These are phyloP conservation scores for Oryza glumipatula DNA, from an alignment of 176 grass and related monocot genomes.

Conservation along the genomic window DNA sequence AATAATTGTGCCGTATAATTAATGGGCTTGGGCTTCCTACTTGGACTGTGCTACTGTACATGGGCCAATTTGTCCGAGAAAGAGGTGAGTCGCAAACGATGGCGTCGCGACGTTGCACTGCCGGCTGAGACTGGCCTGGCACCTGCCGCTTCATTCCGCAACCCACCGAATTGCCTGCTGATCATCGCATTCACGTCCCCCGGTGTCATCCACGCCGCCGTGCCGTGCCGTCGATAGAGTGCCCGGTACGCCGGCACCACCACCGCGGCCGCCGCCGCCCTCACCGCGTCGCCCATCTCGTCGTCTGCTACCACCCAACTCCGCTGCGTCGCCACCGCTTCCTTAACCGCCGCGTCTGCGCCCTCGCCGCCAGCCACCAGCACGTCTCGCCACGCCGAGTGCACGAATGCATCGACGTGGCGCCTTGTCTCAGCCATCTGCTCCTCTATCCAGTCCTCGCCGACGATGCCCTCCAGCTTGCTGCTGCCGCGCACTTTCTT, in stretches of 20 bases:
- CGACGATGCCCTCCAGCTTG: conserved; percentile 39
- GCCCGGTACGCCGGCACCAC: conserved; percentile 56
- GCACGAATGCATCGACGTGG: conserved; percentile 52
- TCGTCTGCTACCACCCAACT: conserved; percentile 49
- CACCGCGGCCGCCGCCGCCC: conserved; percentile 38
- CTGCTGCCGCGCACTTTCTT: conserved; percentile 53
- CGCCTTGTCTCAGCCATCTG: conserved; percentile 50
- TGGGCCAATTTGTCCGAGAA: too few relatives aligned
- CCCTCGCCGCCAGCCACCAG: background rate
- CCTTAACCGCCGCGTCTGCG: background rate
- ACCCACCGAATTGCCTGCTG: background rate
- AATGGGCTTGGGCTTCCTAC: too few relatives aligned
- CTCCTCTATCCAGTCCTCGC: conserved; percentile 53
- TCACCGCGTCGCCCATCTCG: conserved; percentile 24
- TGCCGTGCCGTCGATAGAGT: conserved; percentile 46
- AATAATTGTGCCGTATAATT: too few relatives aligned
- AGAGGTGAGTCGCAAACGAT: too few relatives aligned
- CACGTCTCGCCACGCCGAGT: conserved; percentile 47
- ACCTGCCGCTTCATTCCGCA: background rate
- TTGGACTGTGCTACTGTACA: too few relatives aligned
- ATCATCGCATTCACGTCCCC: conserved; percentile 38
- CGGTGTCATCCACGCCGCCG: conserved; percentile 18
- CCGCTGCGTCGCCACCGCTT: conserved; percentile 29
- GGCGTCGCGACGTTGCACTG: too few relatives aligned
- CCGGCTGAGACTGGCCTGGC: too few relatives aligned